These are phyloP conservation scores for Linaria vulgaris DNA, from an alignment of 257 asterid species.

Conservation along the genomic window DNA sequence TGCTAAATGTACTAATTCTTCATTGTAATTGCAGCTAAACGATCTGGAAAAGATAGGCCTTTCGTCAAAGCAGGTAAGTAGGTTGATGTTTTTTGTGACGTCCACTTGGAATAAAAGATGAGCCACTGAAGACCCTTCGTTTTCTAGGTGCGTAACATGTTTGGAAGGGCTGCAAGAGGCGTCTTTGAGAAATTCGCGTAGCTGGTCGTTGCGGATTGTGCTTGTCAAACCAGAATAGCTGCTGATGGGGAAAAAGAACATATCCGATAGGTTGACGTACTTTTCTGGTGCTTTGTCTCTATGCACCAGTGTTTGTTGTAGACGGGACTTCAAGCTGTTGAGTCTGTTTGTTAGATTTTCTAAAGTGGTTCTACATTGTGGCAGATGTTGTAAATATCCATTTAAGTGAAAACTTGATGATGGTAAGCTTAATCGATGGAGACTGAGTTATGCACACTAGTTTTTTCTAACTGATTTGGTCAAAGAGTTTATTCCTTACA, in stretches of 20 bases:
- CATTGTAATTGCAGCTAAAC: slow-evolving; percentile 48
- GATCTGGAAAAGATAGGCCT: slow-evolving; percentile 83
- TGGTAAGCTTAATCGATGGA: too few relatives aligned
- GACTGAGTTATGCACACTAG: too few relatives aligned
- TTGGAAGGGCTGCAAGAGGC: slow-evolving; percentile 71
- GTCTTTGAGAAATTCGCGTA: slow-evolving; percentile 41
- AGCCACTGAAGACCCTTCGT: background rate
- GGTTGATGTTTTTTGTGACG: background rate
- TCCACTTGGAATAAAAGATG: background rate
- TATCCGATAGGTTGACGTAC: background rate
- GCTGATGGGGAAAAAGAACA: background rate
- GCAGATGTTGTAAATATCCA: too few relatives aligned
- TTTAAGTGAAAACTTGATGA: too few relatives aligned
- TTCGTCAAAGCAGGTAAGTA: slow-evolving; percentile 74
- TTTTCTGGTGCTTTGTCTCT: background rate
- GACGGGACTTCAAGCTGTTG: background rate
- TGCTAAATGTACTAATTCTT: background rate
- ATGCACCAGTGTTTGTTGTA: background rate
- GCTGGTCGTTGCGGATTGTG: slow-evolving; percentile 1
- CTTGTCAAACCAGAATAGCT: background rate
- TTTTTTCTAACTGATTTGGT: too few relatives aligned
- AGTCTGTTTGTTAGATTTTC: background rate
- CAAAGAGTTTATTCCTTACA: too few relatives aligned
- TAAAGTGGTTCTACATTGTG: too few relatives aligned
- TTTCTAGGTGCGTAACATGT: slow-evolving; percentile 73